Percentiles rank a stretch among this genome's conserved stretches.
These are phyloP conservation scores for Mucor irregularis DNA, from an alignment of 371 early-diverging fungal species.

Conservation along the genomic window DNA sequence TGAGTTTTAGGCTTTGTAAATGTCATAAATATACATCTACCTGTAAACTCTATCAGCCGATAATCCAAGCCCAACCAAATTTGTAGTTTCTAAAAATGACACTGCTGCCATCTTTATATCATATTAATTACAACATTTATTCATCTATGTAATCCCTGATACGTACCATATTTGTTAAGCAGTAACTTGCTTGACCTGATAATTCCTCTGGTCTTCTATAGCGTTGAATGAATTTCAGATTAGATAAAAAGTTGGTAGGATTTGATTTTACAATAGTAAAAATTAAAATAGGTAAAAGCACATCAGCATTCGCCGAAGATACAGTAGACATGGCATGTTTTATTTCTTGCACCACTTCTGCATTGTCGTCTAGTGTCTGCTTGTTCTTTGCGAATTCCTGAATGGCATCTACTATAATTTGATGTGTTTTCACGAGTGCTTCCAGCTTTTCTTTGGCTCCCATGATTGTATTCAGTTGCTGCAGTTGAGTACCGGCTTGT, in stretches of 20 bases:
- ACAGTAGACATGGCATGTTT: conserved; percentile 30
- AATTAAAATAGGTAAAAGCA: conserved; percentile 67
- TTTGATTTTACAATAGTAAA: conserved; percentile 69
- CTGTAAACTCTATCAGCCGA: conserved; percentile 47
- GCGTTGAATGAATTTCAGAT: conserved; percentile 57
- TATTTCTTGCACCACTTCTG: conserved; percentile 32
- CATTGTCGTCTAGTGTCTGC: conserved; percentile 20
- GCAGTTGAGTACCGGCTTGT: conserved; percentile 48
- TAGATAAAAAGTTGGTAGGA: conserved; percentile 67
- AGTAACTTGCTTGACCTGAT: conserved; percentile 53
- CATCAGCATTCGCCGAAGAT: conserved; percentile 54
- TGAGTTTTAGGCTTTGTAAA: neutral
- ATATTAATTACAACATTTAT: neutral
- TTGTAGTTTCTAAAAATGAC: conserved; percentile 48
- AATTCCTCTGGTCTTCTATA: conserved; percentile 50
- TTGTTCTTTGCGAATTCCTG: neutral
- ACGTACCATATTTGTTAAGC: conserved; percentile 48
- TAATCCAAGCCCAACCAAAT: conserved; percentile 46
- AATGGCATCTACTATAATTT: conserved; percentile 39
- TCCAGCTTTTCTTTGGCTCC: conserved; percentile 53
- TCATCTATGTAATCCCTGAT: too few species aligned
- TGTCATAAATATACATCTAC: conserved; percentile 21
- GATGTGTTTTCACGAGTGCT: conserved; percentile 48
- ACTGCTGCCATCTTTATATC: conserved; percentile 42
- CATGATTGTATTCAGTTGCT: conserved; percentile 44